These are phyloP conservation scores for Camellia sinensis DNA, from an alignment of 148 eudicot genomes.

Conservation along the genomic window DNA sequence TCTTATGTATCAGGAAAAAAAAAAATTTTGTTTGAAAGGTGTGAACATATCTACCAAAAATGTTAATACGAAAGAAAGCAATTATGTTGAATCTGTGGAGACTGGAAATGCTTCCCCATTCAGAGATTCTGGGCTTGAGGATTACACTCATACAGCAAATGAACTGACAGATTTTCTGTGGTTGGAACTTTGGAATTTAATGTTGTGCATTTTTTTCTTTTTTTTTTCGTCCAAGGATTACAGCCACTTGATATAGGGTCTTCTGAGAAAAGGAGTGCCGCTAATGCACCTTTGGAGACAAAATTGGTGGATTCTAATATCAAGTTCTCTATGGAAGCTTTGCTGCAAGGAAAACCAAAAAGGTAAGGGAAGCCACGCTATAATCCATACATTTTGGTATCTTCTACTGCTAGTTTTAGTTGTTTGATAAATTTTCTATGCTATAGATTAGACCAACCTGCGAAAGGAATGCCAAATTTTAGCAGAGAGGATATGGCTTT, in stretches of 20 bases:
- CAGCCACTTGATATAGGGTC: slow-evolving; percentile 40
- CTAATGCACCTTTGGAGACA: slow-evolving; percentile 24
- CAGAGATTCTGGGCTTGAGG: slow-evolving; percentile 27
- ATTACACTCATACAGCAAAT: slow-evolving; percentile 43
- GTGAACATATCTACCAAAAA: slow-evolving; percentile 20
- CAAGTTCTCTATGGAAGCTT: slow-evolving; percentile 33
- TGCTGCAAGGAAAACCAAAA: slow-evolving; percentile 65
- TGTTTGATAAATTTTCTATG: slow-evolving; percentile 24
- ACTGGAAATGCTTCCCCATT: slow-evolving; percentile 16
- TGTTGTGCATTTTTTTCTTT: neutral
- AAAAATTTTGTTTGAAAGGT: slow-evolving; percentile 13
- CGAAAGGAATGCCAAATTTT: slow-evolving; percentile 35
- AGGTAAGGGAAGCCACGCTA: slow-evolving; percentile 39
- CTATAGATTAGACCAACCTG: slow-evolving; percentile 68
- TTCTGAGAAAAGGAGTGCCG: slow-evolving; percentile 27
- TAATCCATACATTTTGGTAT: slow-evolving; percentile 5
- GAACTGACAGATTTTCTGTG: slow-evolving; percentile 13
- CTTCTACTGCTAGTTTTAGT: slow-evolving; percentile 6
- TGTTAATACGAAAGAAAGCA: slow-evolving; percentile 11
- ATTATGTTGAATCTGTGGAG: slow-evolving; percentile 26
- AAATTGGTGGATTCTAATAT: slow-evolving; percentile 18
- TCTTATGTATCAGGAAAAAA: neutral
- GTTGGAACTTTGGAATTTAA: slow-evolving; percentile 17
- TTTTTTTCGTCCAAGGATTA: slow-evolving; percentile 49
- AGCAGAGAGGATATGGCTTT: slow-evolving; percentile 23